These are phyloP conservation scores for Perilla frutescens DNA, from an alignment of 257 asterid species.

Conservation along the genomic window DNA sequence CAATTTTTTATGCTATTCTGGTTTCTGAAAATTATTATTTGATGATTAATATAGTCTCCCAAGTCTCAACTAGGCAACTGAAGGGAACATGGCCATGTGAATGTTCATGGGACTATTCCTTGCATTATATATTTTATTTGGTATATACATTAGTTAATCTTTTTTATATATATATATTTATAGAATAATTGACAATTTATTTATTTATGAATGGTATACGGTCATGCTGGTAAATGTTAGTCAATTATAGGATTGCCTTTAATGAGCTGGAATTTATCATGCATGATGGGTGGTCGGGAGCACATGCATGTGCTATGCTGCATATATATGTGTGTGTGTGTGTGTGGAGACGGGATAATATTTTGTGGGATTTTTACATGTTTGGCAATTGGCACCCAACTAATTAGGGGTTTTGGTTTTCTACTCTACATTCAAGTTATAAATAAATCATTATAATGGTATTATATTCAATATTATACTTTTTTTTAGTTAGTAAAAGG, in stretches of 20 bases:
- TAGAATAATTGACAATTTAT: constrained; percentile 31
- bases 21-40: constrained; percentile 25
- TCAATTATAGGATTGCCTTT: constrained; percentile 29
- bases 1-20: constrained; percentile 8
- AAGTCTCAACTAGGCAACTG: constrained; percentile 29
- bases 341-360: neutral
- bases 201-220: neutral
- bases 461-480: too few relatives aligned
- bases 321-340: neutral
- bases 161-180: constrained; percentile 13
- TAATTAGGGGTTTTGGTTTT: too few relatives aligned
- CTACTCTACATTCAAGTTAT: too few relatives aligned
- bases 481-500: too few relatives aligned
- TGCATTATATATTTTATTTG: constrained; percentile 31
- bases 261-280: constrained; percentile 38
- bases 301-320: constrained; percentile 53
- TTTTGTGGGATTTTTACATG: too few relatives aligned
- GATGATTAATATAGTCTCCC: constrained; percentile 41
- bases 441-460: too few relatives aligned
- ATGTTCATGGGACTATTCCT: constrained; percentile 53
- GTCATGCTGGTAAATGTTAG: constrained; percentile 33
- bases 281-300: constrained; percentile 52
- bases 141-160: constrained; percentile 12
- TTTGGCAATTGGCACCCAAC: too few relatives aligned
- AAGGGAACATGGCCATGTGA: constrained; percentile 81